Evolutionary conservation across 1,139 yeast genomes (phyloP).

Genomic region (Debaryomycetaceae sp.): DNA sequence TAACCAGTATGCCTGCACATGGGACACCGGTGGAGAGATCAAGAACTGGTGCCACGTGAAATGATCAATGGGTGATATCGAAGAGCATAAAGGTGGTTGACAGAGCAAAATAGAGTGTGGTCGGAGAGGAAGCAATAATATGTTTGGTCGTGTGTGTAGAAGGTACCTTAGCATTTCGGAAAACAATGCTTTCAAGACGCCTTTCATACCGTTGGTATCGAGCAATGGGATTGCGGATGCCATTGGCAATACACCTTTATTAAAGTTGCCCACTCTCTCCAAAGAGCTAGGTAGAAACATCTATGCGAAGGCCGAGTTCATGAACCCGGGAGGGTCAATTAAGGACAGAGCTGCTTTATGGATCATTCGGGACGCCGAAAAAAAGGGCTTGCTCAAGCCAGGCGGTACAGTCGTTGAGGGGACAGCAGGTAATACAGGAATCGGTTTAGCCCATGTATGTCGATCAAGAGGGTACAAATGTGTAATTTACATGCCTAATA

Average conservation of each 20-base stretch:
- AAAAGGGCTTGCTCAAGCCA: slow-evolving; percentile 57
- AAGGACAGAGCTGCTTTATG: slow-evolving; percentile 88
- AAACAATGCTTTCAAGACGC: slow-evolving; percentile 18
- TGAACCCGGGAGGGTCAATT: slow-evolving; percentile 94
- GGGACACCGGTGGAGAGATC: no score
- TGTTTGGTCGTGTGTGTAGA: slow-evolving; percentile 3
- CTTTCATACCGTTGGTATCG: slow-evolving; percentile 61
- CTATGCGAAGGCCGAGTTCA: slow-evolving; percentile 85
- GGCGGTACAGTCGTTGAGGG: slow-evolving; percentile 61
- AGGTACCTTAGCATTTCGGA: slow-evolving; percentile 20
- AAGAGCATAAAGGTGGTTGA: background rate
- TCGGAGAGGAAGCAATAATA: background rate
- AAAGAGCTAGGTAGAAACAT: slow-evolving; percentile 67
- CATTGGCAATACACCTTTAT: slow-evolving; percentile 83
- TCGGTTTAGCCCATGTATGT: slow-evolving; percentile 86
- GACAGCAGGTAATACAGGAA: slow-evolving; percentile 73
- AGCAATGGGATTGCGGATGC: slow-evolving; percentile 68
- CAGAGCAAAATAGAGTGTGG: background rate
- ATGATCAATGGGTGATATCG: background rate
- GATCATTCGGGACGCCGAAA: slow-evolving; percentile 76
- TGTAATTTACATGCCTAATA: slow-evolving; percentile 86
- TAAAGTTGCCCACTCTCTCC: slow-evolving; percentile 61
- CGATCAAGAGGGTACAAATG: slow-evolving; percentile 80
- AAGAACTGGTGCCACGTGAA: background rate
- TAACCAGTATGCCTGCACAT: no score